Percentiles rank a stretch among this genome's conserved stretches.
phyloP scores from a whole-genome alignment of 805 yeast species.

The Myxozyma udenii region DNA sequence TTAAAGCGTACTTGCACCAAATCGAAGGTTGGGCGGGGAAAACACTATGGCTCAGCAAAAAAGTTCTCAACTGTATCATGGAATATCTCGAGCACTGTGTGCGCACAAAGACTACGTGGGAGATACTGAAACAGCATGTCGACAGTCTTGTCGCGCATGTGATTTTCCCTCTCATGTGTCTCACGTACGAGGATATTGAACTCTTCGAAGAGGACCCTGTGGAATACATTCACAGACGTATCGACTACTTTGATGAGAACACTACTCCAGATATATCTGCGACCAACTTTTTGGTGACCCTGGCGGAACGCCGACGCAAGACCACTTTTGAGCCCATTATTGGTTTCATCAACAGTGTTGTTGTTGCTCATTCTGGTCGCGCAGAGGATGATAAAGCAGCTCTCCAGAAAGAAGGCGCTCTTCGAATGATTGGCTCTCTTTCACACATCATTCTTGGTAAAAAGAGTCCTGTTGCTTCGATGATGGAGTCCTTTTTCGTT shows the following conservation, averaged over 20 bases:
- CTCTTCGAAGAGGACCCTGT: constrained; percentile 81
- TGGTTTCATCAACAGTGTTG: constrained; percentile 53
- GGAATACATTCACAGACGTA: constrained; percentile 73
- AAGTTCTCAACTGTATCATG: constrained; percentile 57
- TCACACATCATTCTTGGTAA: constrained; percentile 52
- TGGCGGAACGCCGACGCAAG: constrained; percentile 66
- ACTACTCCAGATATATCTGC: constrained; percentile 78
- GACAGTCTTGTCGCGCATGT: constrained; percentile 65
- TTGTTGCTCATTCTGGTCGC: constrained; percentile 34
- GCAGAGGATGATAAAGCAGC: constrained; percentile 43
- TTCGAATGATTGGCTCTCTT: constrained; percentile 74
- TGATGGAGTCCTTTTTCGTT: constrained; percentile 67
- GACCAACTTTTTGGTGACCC: constrained; percentile 61
- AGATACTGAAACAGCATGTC: constrained; percentile 59
- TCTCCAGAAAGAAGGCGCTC: constrained; percentile 70
- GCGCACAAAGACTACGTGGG: constrained; percentile 61
- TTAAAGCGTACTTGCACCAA: constrained; percentile 60
- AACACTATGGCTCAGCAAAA: constrained; percentile 65
- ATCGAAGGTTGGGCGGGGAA: constrained; percentile 71
- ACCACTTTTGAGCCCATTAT: constrained; percentile 59
- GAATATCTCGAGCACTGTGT: constrained; percentile 55
- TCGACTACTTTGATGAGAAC: constrained; percentile 59
- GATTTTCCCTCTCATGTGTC: constrained; percentile 71
- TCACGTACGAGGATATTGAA: constrained; percentile 64
- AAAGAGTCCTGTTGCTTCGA: constrained; percentile 55